Base-by-base conservation (phyloP, 2,329 filamentous ascomycete genomes). In the Sclerotinia trifoliorum region DNA sequence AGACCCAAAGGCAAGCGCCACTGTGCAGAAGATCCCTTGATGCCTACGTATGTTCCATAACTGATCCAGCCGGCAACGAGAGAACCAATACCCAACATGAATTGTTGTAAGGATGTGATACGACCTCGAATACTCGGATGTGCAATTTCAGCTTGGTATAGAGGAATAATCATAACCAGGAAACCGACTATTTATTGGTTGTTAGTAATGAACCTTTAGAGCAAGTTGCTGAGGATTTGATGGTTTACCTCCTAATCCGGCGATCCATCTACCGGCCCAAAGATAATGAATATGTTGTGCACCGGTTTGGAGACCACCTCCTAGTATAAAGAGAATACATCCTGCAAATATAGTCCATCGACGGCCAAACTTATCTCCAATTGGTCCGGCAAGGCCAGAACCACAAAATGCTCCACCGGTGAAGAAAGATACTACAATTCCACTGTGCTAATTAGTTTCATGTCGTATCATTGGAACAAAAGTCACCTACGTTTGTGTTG, bases 11-110 rank as follows among this genome's bases (percentile, higher is more conserved):
- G 76, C 29, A 77, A 49, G 58, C 76, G 74, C 76, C 76, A 77
- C 68, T 79, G 75, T 48, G 74, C 74, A 51, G 76, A 77, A 15
- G 71, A 75, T 32, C 54, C 54, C 56, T 77, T 78, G 48, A 77
- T 69, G 3, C 71, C 69, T 29, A 77, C 44, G 49, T 75, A 81
- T 21, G 80, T 80, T 56, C 88, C 91, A 70, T 88, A 94, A 0
- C 87, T 88, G 60, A 91, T 86, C 90, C 91, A 93, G 0, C 87
- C 84, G 0, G 92, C 91, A 21, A 88, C 80, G 1, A 95, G 83
- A 21, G 90, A 82, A 68, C 92, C 92, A 39, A 94, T 85, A 1
- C 91, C 91, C 64, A 94, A 78, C 90, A 94, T 94, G 76, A 94
- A 93, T 74, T 94, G 91, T 77, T 94, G 91, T 4, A 94, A 81